A percentile compares a stretch with the other conserved stretches of the same genome.
Conservation (phyloP, 306 rosid genomes). For the Cucurbita argyrosperma region DNA sequence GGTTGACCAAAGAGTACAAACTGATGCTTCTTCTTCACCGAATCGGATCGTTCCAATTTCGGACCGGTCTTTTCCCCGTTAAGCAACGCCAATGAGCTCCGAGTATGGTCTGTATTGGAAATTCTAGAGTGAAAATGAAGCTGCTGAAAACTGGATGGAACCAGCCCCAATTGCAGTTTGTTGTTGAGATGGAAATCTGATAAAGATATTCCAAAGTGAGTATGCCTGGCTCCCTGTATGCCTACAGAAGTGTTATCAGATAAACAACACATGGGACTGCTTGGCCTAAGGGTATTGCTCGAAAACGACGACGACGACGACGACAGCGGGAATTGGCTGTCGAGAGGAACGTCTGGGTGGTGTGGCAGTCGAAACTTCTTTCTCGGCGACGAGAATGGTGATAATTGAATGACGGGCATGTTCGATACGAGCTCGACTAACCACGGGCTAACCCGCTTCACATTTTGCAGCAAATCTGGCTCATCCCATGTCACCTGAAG, state of each 20-base stretch:
- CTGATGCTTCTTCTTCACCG: slow-evolving; percentile 54
- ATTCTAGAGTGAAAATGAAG: slow-evolving; percentile 29
- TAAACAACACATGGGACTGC: slow-evolving; percentile 70
- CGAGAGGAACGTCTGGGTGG: slow-evolving; percentile 43
- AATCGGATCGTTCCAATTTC: slow-evolving; percentile 53
- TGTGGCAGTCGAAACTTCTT: slow-evolving; percentile 73
- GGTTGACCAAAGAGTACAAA: slow-evolving; percentile 92
- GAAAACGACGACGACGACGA: slow-evolving; percentile 38
- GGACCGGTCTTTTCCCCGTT: slow-evolving; percentile 52
- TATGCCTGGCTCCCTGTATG: slow-evolving; percentile 99
- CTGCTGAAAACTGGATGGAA: slow-evolving; percentile 36
- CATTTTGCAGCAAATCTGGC: slow-evolving; percentile 93
- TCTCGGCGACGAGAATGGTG: slow-evolving; percentile 64
- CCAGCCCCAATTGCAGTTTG: slow-evolving; percentile 59
- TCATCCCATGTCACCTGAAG: slow-evolving; percentile 93
- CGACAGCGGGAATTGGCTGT: slow-evolving; percentile 46
- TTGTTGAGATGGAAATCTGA: slow-evolving; percentile 60
- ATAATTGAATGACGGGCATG: slow-evolving; percentile 43
- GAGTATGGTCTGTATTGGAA: slow-evolving; percentile 32
- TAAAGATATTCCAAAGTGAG: slow-evolving; percentile 84
- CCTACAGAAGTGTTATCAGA: slow-evolving; percentile 85
- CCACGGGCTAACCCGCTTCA: slow-evolving; percentile 98
- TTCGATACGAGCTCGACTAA: slow-evolving; percentile 74
- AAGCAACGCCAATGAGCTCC: slow-evolving; percentile 49
- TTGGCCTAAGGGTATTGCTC: slow-evolving; percentile 71